Base-by-base conservation (phyloP, 768 basidiomycete genomes). In the Trametes cingulata region DNA sequence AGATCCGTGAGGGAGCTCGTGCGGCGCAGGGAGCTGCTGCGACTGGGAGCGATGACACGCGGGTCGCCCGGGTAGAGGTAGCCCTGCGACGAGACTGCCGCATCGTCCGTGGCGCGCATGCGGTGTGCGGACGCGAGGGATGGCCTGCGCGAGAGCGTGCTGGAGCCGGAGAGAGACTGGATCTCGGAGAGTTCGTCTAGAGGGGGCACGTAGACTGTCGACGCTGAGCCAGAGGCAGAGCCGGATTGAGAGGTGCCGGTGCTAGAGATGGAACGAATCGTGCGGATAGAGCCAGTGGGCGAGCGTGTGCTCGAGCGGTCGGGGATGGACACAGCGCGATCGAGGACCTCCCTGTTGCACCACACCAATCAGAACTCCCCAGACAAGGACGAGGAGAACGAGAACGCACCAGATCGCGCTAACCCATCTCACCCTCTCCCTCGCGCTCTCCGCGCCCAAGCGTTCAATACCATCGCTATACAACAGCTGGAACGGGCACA, bases 381-480 rank as follows among this genome's bases (percentile, higher is more conserved):
- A 14, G 33, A 47, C 37, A 24, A 37, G 52, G 13, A 59, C n/a
- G 43, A 35, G 2, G 52, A 17, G 63, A 41, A 61, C 57, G 8
- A 20, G 15, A 1, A 77, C 85, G 48, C 68, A 93, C 95, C 91
- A 94, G 55, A 97, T 82, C 5, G 92, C 84, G 67, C 90, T 91
- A 13, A 95, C 93, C 95, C 95, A 97, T 72, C 88, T 85, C 52
- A 93, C 88, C 65, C 94, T 80, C 71, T 95, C 91, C 58, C 90
- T 73, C 7, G 93, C 81, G 64, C 91, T 94, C 69, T 95, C 94
- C n/a, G 91, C 88, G 6, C 88, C 94, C 24, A 97, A 71, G 8
- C 95, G 75, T 71, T 97, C 95, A 1, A 94, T 86, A 1, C 95
- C 94, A 71, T 97, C 95, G 12, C 83, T 81, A 70, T 97, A 97